Conservation (phyloP, 768 basidiomycete genomes). For the Mycena filopes region DNA sequence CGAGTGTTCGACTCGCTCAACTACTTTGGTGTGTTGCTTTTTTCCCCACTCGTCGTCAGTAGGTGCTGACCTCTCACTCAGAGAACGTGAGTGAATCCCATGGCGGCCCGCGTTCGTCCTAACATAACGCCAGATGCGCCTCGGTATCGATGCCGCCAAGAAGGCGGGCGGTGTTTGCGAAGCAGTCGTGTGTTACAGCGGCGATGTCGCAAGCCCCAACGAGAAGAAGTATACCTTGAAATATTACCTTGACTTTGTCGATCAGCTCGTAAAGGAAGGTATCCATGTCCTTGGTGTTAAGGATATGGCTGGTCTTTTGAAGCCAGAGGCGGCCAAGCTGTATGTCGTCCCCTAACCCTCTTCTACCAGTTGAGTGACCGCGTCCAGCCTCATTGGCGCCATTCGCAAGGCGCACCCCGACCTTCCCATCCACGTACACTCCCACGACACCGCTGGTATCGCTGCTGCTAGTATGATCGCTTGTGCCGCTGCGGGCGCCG, state of each 20-base stretch:
- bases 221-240: constrained; percentile 97
- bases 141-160: constrained; percentile 99
- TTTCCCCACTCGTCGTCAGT: constrained; percentile 7
- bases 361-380: constrained; percentile 10
- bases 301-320: constrained; percentile 98
- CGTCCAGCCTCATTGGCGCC: constrained; percentile 80
- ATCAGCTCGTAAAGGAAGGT: constrained; percentile 92
- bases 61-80: constrained; percentile 41
- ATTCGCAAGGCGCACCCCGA: constrained; percentile 97
- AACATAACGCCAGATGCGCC: constrained; percentile 74
- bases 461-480: constrained; percentile 98
- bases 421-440: constrained; percentile 98
- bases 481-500: constrained; percentile 95
- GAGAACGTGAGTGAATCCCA: constrained; percentile 70
- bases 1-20: constrained; percentile 99
- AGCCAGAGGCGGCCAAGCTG: constrained; percentile 93
- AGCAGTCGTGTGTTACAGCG: constrained; percentile 98
- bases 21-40: constrained; percentile 87
- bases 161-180: constrained; percentile 99
- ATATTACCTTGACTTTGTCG: constrained; percentile 97
- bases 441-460: constrained; percentile 99
- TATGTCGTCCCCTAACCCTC: constrained; percentile 50
- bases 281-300: constrained; percentile 98
- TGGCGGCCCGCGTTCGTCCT: background rate
- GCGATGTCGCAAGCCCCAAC: constrained; percentile 94